Percentiles rank a stretch among this genome's conserved stretches.
Conservation (phyloP, 495 filamentous ascomycete genomes). For the Aspergillus egyptiacus region DNA sequence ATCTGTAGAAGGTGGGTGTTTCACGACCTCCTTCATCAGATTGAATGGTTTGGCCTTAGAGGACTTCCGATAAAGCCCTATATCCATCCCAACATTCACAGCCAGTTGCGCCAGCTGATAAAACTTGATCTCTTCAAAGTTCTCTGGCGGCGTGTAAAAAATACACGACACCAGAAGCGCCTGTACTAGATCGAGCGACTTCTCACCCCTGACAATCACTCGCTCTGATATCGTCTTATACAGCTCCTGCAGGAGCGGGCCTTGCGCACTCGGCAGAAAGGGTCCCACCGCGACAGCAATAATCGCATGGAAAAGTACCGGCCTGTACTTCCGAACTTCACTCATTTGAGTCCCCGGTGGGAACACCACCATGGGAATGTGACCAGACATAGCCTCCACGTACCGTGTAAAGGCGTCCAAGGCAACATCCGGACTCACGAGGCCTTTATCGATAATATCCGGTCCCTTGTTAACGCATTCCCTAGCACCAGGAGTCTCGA, state of each 20-base stretch:
- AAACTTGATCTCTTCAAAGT: conserved; percentile 83
- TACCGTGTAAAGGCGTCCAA: conserved; percentile 63
- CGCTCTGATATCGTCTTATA: conserved; percentile 68
- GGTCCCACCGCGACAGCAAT: conserved; percentile 60
- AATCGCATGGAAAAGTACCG: conserved; percentile 76
- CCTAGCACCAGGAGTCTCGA: conserved; percentile 10
- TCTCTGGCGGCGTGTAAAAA: conserved; percentile 81
- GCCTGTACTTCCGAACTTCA: conserved; percentile 64
- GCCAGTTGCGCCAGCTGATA: conserved; percentile 84
- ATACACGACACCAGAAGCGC: conserved; percentile 62
- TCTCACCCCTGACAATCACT: conserved; percentile 69
- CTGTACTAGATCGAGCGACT: conserved; percentile 82
- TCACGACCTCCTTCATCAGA: conserved; percentile 27
- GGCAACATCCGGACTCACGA: conserved; percentile 60
- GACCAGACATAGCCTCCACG: conserved; percentile 57
- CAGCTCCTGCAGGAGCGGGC: conserved; percentile 58
- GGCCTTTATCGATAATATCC: conserved; percentile 65
- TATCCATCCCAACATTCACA: conserved; percentile 78
- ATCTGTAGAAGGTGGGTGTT: conserved; percentile 47
- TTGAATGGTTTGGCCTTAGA: conserved; percentile 25
- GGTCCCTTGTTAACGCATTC: conserved; percentile 26
- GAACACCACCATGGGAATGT: conserved; percentile 78
- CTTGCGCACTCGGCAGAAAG: conserved; percentile 54
- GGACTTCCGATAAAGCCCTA: conserved; percentile 61
- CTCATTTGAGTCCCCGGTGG: conserved; percentile 56